Conservation (phyloP, 176 grass and related monocot species). For the Musa schizocarpa region DNA sequence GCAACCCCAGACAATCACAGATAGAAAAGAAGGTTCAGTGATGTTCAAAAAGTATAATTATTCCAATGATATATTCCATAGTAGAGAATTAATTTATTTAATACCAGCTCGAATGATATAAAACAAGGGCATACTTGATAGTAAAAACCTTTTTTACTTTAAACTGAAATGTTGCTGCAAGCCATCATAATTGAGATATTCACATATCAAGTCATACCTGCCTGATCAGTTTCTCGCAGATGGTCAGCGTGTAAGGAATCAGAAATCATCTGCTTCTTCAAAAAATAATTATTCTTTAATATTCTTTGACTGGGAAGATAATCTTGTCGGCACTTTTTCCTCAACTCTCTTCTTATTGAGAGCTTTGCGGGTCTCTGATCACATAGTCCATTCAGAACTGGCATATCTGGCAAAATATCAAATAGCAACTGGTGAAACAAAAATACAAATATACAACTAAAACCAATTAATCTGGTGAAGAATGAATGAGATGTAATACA, state of each 20-base stretch:
- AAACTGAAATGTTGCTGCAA: background rate
- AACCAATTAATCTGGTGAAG: background rate
- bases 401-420: conserved; percentile 18
- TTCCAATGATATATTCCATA: background rate
- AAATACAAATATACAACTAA: background rate
- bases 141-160: background rate
- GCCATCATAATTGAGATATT: background rate
- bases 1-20: background rate
- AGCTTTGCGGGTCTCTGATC: conserved; percentile 11
- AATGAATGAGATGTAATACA: background rate
- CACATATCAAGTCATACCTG: conserved; percentile 12
- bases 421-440: background rate
- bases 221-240: conserved; percentile 10
- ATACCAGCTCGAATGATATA: background rate
- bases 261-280: background rate
- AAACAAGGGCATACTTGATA: background rate
- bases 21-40: background rate
- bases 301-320: background rate
- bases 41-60: background rate
- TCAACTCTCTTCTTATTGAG: conserved; percentile 25
- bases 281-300: conserved; percentile 2
- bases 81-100: background rate
- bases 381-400: conserved; percentile 6
- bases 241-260: conserved; percentile 4
- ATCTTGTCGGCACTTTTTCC: conserved; percentile 12